Evolutionary conservation across 2,329 filamentous ascomycete species (phyloP).

Genomic region (Colletotrichum camelliae): DNA sequence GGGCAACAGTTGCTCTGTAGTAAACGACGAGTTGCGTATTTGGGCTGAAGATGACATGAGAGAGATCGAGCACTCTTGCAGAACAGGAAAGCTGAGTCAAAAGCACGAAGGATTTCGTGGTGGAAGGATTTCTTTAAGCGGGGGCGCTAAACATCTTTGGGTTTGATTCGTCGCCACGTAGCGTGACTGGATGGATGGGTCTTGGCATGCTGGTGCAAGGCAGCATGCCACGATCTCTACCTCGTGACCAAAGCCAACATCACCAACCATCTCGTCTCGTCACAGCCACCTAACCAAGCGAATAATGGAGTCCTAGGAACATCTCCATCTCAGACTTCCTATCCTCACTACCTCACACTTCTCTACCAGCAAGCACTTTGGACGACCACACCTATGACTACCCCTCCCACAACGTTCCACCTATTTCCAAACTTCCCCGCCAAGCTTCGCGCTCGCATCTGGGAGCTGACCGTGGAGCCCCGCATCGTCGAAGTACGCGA

Average conservation of each 20-base stretch:
- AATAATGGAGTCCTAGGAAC: neutral
- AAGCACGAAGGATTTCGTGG: neutral
- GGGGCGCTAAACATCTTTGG: neutral
- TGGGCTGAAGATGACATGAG: neutral
- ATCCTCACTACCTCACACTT: neutral
- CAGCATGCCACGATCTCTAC: neutral
- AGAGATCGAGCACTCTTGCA: rapidly evolving
- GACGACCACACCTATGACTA: neutral
- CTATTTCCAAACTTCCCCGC: neutral
- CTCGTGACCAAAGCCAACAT: neutral
- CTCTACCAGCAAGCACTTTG: neutral
- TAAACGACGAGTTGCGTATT: neutral
- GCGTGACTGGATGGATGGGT: neutral
- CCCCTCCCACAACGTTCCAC: neutral
- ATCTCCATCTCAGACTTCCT: neutral
- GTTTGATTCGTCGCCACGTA: neutral
- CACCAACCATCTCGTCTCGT: neutral
- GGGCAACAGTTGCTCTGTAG: rapidly evolving
- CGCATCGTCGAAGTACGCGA: neutral
- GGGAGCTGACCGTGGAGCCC: neutral
- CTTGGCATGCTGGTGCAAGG: neutral
- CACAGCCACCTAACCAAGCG: neutral
- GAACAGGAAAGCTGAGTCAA: neutral
- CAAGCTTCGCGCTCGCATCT: neutral
- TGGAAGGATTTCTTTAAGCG: neutral